phyloP scores from a whole-genome alignment of 768 basidiomycete genomes.

The Pulveroboletus frians region DNA sequence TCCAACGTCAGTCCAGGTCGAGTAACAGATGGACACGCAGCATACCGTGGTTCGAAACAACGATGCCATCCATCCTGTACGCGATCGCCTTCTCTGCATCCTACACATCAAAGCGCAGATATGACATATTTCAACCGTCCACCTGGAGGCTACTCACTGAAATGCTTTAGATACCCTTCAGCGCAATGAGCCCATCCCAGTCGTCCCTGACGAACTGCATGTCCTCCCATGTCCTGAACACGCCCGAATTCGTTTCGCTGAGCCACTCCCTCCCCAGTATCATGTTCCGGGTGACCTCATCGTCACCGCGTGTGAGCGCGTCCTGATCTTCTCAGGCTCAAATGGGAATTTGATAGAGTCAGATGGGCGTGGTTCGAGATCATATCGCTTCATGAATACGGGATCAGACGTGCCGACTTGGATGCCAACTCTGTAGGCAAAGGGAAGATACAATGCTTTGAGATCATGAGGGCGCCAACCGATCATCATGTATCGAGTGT shows the following conservation, averaged over 20 bases:
- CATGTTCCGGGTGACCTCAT: slow-evolving; percentile 31
- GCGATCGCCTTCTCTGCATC: slow-evolving; percentile 51
- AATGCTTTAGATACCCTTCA: slow-evolving; percentile 73
- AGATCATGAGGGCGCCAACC: slow-evolving; percentile 80
- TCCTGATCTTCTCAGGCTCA: slow-evolving; percentile 42
- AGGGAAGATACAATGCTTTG: slow-evolving; percentile 58
- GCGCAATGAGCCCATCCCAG: slow-evolving; percentile 72
- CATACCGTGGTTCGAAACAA: slow-evolving; percentile 41
- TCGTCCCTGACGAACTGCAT: slow-evolving; percentile 62
- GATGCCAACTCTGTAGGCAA: slow-evolving; percentile 56
- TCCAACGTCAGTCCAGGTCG: background rate
- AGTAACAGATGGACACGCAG: background rate
- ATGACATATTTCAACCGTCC: background rate
- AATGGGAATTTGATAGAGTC: slow-evolving; percentile 54
- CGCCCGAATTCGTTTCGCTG: slow-evolving; percentile 56
- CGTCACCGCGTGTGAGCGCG: slow-evolving; percentile 45
- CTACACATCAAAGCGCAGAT: slow-evolving; percentile 4
- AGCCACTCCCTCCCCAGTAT: slow-evolving; percentile 60
- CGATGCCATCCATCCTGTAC: slow-evolving; percentile 39
- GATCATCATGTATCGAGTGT: slow-evolving; percentile 71
- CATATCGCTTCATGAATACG: slow-evolving; percentile 62
- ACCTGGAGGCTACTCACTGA: slow-evolving; percentile 38
- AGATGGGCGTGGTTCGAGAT: slow-evolving; percentile 38
- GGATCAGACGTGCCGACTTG: slow-evolving; percentile 73
- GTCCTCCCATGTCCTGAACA: slow-evolving; percentile 67